Base-by-base conservation (phyloP, 371 early-diverging fungal genomes). In the Mucor saturninus region DNA sequence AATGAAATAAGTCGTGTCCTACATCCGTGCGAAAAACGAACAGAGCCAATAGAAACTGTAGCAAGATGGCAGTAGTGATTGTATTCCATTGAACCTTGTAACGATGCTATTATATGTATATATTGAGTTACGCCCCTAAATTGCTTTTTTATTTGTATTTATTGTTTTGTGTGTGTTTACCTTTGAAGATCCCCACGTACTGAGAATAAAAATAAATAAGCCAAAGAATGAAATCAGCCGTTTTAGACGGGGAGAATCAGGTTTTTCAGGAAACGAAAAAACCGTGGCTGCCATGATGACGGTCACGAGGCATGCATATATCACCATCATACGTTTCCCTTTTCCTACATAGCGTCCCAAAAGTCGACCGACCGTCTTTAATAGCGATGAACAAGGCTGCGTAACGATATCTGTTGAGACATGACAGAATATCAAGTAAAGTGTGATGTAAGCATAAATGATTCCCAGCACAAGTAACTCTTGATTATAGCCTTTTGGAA, bases 1-100 rank as follows among this genome's bases (percentile, higher is more conserved):
- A 92, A 39, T 74, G 67, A 81, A 95, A 94, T 30, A 93, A 58
- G 62, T 84, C 72, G 56, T 83, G 78, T n/a, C 95, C 95, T 65
- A 86, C 83, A 4, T 73, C 61, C 50, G 92, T 86, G 62, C 86
- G 81, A 67, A 93, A 80, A 48, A 93, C 89, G 64, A 95, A 80
- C 53, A 93, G 72, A 13, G 88, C 95, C 37, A 95, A 73, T 38
- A 90, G 38, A 67, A 88, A 89, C 72, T 95, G 93, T 71, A 91
- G 48, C 14, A 90, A 66, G 38, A 89, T 75, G 6, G 93, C 94
- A 45, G 83, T 83, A 48, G 80, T 73, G 32, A 94, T 88, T 30
- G 90, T 91, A 69, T 80, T 82, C 90, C 91, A 91, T 30, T 83
- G 79, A 62, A 95, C 87, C 38, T 68, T 63, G 14, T 57, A 68